Conservation (phyloP, 495 filamentous ascomycete species). For the Podospora sp. region DNA sequence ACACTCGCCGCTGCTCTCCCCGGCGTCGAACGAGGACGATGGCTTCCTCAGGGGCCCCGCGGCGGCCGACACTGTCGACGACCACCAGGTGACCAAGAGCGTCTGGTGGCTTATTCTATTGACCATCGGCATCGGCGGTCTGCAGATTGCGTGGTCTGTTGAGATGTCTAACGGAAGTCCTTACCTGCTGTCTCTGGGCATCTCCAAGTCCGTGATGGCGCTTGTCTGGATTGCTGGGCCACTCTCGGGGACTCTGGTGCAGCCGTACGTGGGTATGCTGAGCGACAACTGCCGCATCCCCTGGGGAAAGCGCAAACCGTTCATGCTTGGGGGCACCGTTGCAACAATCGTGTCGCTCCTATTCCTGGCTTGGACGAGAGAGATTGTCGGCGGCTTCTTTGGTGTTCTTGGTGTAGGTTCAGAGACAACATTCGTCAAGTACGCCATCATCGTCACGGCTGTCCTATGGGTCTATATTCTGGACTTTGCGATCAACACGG, state of each 20-base stretch:
- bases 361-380: constrained; percentile 78
- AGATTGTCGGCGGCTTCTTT: constrained; percentile 71
- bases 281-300: constrained; percentile 80
- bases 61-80: constrained; percentile 42
- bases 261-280: constrained; percentile 90
- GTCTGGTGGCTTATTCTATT: constrained; percentile 80
- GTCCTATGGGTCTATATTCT: constrained; percentile 83
- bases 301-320: constrained; percentile 86
- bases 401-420: constrained; percentile 70
- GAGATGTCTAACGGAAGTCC: constrained; percentile 84
- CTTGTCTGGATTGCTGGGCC: constrained; percentile 94
- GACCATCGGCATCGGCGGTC: constrained; percentile 79
- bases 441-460: constrained; percentile 66
- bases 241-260: constrained; percentile 80
- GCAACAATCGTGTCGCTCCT: constrained; percentile 76
- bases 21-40: constrained; percentile 43
- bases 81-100: constrained; percentile 67
- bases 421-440: constrained; percentile 61
- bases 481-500: constrained; percentile 92
- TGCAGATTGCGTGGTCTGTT: constrained; percentile 94
- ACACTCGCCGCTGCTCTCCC: constrained; percentile 61
- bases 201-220: constrained; percentile 92
- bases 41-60: constrained; percentile 40
- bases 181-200: constrained; percentile 70
- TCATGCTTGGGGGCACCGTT: constrained; percentile 75